phyloP scores from a whole-genome alignment of 2,329 filamentous ascomycete species.

The Exophiala xenobiotica region DNA sequence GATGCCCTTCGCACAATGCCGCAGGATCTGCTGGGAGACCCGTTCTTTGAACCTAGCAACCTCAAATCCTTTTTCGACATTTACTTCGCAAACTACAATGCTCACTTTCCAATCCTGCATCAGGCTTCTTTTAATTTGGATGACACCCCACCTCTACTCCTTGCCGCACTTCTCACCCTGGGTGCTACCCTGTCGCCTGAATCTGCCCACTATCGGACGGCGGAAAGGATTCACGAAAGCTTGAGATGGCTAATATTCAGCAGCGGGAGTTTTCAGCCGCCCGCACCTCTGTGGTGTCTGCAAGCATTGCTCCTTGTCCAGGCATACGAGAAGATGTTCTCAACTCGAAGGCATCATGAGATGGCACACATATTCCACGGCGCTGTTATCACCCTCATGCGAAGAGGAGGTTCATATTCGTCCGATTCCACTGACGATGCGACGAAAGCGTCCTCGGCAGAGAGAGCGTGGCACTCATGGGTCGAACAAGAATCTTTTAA shows the following conservation, averaged over 20 bases:
- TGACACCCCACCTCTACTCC: constrained; percentile 28
- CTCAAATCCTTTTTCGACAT: constrained; percentile 29
- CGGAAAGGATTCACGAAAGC: constrained; percentile 31
- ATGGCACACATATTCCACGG: constrained; percentile 35
- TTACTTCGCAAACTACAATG: constrained; percentile 34
- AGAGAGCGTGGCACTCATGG: constrained; percentile 30
- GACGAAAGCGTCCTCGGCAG: constrained; percentile 8
- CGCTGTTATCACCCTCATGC: constrained; percentile 32
- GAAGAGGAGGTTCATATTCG: constrained; percentile 17
- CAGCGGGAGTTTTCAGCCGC: constrained; percentile 30
- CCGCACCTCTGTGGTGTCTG: constrained; percentile 33
- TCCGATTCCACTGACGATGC: constrained; percentile 7
- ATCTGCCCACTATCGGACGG: constrained; percentile 24
- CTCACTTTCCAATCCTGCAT: constrained; percentile 34
- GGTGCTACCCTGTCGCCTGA: constrained; percentile 31
- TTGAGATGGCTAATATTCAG: constrained; percentile 32
- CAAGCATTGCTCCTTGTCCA: constrained; percentile 33
- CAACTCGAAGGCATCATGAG: constrained; percentile 33
- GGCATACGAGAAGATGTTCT: constrained; percentile 34
- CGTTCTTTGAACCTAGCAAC: constrained; percentile 32
- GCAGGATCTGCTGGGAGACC: constrained; percentile 22
- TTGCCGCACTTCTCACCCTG: constrained; percentile 33
- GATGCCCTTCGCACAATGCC: constrained; percentile 26
- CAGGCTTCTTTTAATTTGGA: constrained; percentile 27
- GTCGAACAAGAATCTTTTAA: constrained; percentile 32